Evolutionary conservation across 1,139 yeast genomes (phyloP), one percentile per base, ranked within the genome.

Genomic region (Yamadazyma atlantica): DNA sequence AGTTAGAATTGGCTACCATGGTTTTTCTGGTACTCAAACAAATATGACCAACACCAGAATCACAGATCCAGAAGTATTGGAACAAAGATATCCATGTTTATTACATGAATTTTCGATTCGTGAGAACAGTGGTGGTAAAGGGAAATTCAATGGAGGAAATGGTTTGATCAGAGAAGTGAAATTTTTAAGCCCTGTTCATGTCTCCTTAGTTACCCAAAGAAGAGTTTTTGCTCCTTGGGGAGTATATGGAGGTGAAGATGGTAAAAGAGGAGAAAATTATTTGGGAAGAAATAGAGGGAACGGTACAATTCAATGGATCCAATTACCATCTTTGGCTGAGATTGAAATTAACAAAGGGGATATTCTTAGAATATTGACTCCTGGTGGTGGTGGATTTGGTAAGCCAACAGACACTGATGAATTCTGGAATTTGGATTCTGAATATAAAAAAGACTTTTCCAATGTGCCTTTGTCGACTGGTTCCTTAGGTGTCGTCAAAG

Each of bases 301-400:
- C 45, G 51, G 49, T 4, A 42, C 50, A 5, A 49, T 53, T 43
- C 44, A 45, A 40, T 43, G 64, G 56, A 52, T 49, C 17, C 45
- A 56, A 54, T 36, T 53, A 27, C 51, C 55, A 16, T 46, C 58
- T 3, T 34, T 48, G 17, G 55, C 58, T 3, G 57, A 53, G 39
- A 51, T 53, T 19, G 51, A 49, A 27, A 39, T 57, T 13, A 47
- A 44, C n/a, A 43, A 41, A 13, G 78, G 78, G 18, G 80, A 74
- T 44, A 56, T 72, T 26, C 47, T 74, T 27, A 56, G 67, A 28
- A 64, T 73, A 13, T 60, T 59, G 45, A 75, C 80, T 0, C 80
- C 81, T 2, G 80, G 81, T 27, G 81, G 78, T 23, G 82, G 80
- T 19, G 82, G 78, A 0, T 75, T 60, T 47, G 81, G 80, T 16